Evolutionary conservation across 352 stramenopile species (phyloP), one percentile per base, ranked within the genome.

Genomic region (Phytopythium oedochilum): DNA sequence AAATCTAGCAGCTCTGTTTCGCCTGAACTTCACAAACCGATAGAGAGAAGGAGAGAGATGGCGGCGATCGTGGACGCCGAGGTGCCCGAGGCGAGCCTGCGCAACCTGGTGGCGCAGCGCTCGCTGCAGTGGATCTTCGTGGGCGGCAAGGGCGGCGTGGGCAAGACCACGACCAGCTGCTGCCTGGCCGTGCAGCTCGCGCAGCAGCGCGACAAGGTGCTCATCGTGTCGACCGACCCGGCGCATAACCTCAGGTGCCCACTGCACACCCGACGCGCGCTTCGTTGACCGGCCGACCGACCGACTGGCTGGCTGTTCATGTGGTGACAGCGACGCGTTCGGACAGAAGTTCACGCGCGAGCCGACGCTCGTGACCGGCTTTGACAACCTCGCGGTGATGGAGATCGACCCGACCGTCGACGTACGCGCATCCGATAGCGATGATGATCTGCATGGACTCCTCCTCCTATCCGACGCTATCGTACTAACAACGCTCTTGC

Each of bases 201-300:
- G n/a, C 83, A 89, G 55, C 83, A 90, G 63, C 75, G 92, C 42
- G 86, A 96, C 59, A 98, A 98, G 69, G 97, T 99, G 52, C 80
- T 99, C 44, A 97, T 99, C 60, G 94, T 99, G 42, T 99, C 94
- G n/a, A 99, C 97, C 22, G 97, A 99, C 71, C 97, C 97, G 0
- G 97, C 97, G n/a, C 97, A 99, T 81, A 99, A 99, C 78, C 81
- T 99, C 50, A 96, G 80, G 85, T 91, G 11, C 18, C 51, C 14
- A 12, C 28, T 52, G 20, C n/a, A n/a, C n/a, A n/a, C n/a, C n/a
- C n/a, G n/a, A n/a, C n/a, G n/a, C n/a, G n/a, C n/a, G n/a, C n/a
- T n/a, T n/a, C n/a, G n/a, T n/a, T n/a, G n/a, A n/a, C 32, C 18
- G 20, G 38, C 38, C 38, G n/a, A 45, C 38, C 38, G 20, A 23